Evolutionary conservation across 768 basidiomycete species (phyloP).

Genomic region (Russula compacta): DNA sequence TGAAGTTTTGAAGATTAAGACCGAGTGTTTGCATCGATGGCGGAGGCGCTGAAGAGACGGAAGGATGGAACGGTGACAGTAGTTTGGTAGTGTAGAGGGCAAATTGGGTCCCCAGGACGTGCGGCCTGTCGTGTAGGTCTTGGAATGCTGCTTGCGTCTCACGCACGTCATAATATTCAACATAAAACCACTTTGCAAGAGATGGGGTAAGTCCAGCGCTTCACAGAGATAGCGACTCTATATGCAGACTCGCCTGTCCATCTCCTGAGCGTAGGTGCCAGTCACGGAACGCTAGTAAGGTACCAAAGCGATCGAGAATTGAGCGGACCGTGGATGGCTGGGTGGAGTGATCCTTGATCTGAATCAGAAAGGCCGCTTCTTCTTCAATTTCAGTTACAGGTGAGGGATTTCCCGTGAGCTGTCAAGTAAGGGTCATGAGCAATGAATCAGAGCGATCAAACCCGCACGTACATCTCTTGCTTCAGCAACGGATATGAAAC

Average conservation of each 20-base stretch:
- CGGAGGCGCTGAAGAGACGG: neutral
- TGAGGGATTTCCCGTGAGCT: constrained; percentile 16
- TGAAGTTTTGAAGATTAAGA: neutral
- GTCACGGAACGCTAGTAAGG: constrained; percentile 15
- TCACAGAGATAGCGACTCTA: neutral
- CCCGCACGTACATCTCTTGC: constrained; percentile 18
- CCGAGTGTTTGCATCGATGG: neutral
- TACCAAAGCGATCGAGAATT: constrained; percentile 17
- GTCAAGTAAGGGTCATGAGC: neutral
- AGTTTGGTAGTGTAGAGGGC: constrained; percentile 13
- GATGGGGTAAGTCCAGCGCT: neutral
- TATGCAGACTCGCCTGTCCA: constrained; percentile 17
- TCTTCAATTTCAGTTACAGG: constrained; percentile 20
- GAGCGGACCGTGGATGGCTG: constrained; percentile 11
- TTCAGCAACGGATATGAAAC: constrained; percentile 15
- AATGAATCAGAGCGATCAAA: neutral
- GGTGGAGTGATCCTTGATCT: constrained; percentile 13
- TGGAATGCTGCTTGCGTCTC: constrained; percentile 44
- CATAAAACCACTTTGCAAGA: constrained; percentile 35
- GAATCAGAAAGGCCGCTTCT: constrained; percentile 17
- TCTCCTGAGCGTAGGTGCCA: constrained; percentile 8
- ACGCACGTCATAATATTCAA: constrained; percentile 63
- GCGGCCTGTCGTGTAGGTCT: constrained; percentile 35
- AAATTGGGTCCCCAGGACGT: constrained; percentile 18
- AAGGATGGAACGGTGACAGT: neutral